These are phyloP conservation scores for Aspergillus luchuensis DNA, from an alignment of 2,329 filamentous ascomycete genomes.

Conservation along the genomic window DNA sequence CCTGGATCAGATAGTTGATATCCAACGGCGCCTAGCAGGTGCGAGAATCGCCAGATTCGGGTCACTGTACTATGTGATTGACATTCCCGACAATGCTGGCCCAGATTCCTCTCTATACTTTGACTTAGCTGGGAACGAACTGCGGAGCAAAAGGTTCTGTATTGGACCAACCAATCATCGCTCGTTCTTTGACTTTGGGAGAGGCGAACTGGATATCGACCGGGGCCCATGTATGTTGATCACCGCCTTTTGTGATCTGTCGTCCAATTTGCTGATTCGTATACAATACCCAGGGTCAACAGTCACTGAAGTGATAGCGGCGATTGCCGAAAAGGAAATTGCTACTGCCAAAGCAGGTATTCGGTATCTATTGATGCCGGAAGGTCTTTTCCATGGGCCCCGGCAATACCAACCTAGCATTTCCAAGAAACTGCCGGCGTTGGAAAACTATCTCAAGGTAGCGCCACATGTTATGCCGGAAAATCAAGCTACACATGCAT, in stretches of 20 bases:
- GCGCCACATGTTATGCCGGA: constrained; percentile 19
- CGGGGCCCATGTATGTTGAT: constrained; percentile 27
- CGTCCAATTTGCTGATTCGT: constrained; percentile 5
- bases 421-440: constrained; percentile 18
- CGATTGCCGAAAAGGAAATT: constrained; percentile 17
- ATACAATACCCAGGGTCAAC: constrained; percentile 13
- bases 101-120: constrained; percentile 12
- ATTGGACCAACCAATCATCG: constrained; percentile 27
- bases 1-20: constrained; percentile 21
- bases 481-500: constrained; percentile 13
- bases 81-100: constrained; percentile 14
- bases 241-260: background rate
- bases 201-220: constrained; percentile 21
- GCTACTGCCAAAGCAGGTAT: constrained; percentile 17
- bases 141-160: constrained; percentile 19
- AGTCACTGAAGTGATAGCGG: constrained; percentile 13
- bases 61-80: constrained; percentile 24
- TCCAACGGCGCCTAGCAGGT: constrained; percentile 21
- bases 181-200: constrained; percentile 26
- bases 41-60: constrained; percentile 25
- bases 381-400: constrained; percentile 23
- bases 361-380: constrained; percentile 19
- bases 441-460: constrained; percentile 21
- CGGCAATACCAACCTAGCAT: constrained; percentile 21
- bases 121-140: constrained; percentile 17